These are phyloP conservation scores for Pholiota molesta DNA, from an alignment of 768 basidiomycete genomes.

Conservation along the genomic window DNA sequence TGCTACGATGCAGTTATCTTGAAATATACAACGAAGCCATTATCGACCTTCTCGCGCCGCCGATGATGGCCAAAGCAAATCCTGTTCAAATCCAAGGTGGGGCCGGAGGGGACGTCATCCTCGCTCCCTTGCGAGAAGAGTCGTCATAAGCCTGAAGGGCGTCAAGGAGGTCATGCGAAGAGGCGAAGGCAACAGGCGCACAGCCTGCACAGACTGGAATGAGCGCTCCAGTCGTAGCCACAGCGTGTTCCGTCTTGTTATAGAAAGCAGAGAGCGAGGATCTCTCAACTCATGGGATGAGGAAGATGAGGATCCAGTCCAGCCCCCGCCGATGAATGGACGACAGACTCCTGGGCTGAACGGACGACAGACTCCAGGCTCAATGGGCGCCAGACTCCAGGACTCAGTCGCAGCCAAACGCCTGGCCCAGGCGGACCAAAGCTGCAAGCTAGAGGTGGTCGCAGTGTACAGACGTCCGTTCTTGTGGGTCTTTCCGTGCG, in stretches of 20 bases:
- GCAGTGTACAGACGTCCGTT: slow-evolving; percentile 78
- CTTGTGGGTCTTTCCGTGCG: slow-evolving; percentile 46
- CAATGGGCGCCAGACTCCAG: slow-evolving; percentile 48
- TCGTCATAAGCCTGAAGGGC: slow-evolving; percentile 87
- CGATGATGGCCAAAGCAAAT: slow-evolving; percentile 50
- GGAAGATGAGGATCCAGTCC: slow-evolving; percentile 45
- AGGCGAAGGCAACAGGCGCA: slow-evolving; percentile 86
- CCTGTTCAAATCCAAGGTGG: slow-evolving; percentile 79
- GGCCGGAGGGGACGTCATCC: slow-evolving; percentile 57
- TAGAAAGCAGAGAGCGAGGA: slow-evolving; percentile 81
- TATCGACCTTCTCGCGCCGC: slow-evolving; percentile 82
- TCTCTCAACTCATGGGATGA: slow-evolving; percentile 27
- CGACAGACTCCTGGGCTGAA: slow-evolving; percentile 48
- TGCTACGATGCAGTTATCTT: slow-evolving; percentile 94
- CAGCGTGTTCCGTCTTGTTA: slow-evolving; percentile 90
- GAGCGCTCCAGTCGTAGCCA: slow-evolving; percentile 93
- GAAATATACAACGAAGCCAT: slow-evolving; percentile 97
- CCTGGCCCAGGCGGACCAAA: slow-evolving; percentile 56
- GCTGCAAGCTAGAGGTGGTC: slow-evolving; percentile 76
- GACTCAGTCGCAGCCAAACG: slow-evolving; percentile 41
- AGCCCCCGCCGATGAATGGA: slow-evolving; percentile 28
- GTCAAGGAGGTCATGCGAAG: slow-evolving; percentile 84
- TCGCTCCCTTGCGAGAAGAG: slow-evolving; percentile 88
- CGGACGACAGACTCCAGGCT: slow-evolving; percentile 43
- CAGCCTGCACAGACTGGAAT: slow-evolving; percentile 99